Evolutionary conservation across 2,329 filamentous ascomycete genomes (phyloP).

Genomic region (Aschersonia sp.): DNA sequence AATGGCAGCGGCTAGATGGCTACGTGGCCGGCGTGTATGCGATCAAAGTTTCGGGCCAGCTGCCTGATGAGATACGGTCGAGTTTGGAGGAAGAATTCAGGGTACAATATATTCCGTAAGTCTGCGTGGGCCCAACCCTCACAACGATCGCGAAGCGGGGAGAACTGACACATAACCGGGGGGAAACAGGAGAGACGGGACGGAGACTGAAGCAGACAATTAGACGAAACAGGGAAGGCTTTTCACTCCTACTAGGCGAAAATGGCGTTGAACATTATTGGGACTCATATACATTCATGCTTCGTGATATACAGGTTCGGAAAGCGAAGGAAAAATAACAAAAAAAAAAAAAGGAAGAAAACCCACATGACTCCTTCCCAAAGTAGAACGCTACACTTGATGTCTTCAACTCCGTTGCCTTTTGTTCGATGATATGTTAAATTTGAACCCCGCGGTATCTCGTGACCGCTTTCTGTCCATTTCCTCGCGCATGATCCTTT

Average conservation of each 20-base stretch:
- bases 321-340: no score
- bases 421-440: constrained; percentile 33
- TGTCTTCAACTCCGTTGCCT: constrained; percentile 25
- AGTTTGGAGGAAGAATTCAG: constrained; percentile 48
- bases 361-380: not conserved
- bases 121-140: constrained; percentile 10
- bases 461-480: constrained; percentile 54
- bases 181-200: constrained; percentile 35
- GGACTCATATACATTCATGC: not conserved
- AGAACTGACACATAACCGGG: not conserved
- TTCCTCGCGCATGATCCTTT: constrained; percentile 80
- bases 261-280: not conserved
- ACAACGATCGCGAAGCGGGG: no score
- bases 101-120: constrained; percentile 52
- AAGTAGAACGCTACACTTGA: not conserved
- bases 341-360: not conserved
- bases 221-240: constrained; percentile 4
- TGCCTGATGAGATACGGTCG: constrained; percentile 49
- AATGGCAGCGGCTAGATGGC: constrained; percentile 81
- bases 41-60: constrained; percentile 77
- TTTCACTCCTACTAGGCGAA: not conserved
- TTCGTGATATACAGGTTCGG: not conserved
- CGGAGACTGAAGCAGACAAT: constrained; percentile 32
- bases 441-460: constrained; percentile 30
- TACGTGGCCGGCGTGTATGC: constrained; percentile 88